phyloP scores from a whole-genome alignment of 1,284 basidiomycete genomes.

The Meira miltonrushii region DNA sequence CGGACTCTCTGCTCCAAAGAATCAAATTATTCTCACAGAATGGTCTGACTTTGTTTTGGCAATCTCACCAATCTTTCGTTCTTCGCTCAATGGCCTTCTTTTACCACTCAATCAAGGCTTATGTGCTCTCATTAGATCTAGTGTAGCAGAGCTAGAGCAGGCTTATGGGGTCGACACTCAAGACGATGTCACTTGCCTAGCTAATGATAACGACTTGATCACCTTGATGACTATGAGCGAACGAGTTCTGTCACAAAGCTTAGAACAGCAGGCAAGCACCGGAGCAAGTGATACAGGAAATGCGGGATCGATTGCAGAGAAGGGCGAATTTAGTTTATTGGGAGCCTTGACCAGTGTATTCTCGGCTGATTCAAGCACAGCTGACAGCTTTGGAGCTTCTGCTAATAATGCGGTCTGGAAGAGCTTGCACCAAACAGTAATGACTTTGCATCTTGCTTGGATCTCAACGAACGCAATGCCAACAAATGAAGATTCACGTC shows the following conservation, averaged over 20 bases:
- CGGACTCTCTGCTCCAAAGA: constrained; percentile 66
- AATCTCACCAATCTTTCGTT: constrained; percentile 77
- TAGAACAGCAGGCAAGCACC: constrained; percentile 7
- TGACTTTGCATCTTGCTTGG: constrained; percentile 35
- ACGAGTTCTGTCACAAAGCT: constrained; percentile 21
- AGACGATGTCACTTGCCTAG: constrained; percentile 13
- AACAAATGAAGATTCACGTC: constrained; percentile 1
- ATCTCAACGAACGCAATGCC: constrained; percentile 7
- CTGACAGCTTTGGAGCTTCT: constrained; percentile 1
- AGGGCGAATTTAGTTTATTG: constrained; percentile 18
- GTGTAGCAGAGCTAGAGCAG: constrained; percentile 60
- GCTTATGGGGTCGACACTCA: constrained; percentile 18
- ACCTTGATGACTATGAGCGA: constrained; percentile 37
- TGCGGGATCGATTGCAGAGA: constrained; percentile 1
- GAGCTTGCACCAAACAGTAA: constrained; percentile 21
- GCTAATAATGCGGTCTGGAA: constrained; percentile 9
- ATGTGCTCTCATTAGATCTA: constrained; percentile 66
- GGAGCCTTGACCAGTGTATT: constrained; percentile 35
- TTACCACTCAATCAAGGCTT: constrained; percentile 74
- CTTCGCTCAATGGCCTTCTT: constrained; percentile 65
- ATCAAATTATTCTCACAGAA: constrained; percentile 77
- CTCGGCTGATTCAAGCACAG: constrained; percentile 15
- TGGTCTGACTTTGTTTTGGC: constrained; percentile 95
- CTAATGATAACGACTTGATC: constrained; percentile 30
- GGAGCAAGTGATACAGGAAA: constrained; percentile 14